Evolutionary conservation across 2,329 filamentous ascomycete species (phyloP).

Genomic region (Colletotrichum lupini): DNA sequence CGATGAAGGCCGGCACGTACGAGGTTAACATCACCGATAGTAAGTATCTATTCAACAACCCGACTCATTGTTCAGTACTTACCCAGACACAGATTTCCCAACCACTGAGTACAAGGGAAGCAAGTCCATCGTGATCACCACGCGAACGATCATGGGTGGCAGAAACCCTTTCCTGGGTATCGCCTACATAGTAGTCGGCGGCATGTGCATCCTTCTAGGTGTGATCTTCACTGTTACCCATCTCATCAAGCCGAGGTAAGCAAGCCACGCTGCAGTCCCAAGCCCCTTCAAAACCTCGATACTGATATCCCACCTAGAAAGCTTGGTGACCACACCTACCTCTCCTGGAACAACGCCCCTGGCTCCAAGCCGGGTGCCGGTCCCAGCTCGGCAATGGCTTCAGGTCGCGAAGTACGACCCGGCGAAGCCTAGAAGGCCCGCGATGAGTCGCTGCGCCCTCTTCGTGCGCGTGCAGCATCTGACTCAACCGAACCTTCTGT

Average conservation of each 20-base stretch:
- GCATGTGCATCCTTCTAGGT: constrained; percentile 90
- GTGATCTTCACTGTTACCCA: constrained; percentile 90
- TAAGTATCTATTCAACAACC: constrained; percentile 60
- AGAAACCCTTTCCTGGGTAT: constrained; percentile 97
- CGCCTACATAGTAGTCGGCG: constrained; percentile 93
- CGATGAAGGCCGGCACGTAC: constrained; percentile 79
- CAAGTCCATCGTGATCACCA: constrained; percentile 91
- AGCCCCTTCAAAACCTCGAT: background rate
- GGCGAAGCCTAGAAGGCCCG: constrained; percentile 53
- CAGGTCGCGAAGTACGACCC: constrained; percentile 66
- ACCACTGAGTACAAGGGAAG: constrained; percentile 83
- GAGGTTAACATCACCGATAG: constrained; percentile 80
- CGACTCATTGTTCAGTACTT: background rate
- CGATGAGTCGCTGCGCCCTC: constrained; percentile 38
- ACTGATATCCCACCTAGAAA: constrained; percentile 68
- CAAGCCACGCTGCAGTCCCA: constrained; percentile 5
- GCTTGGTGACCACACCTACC: constrained; percentile 96
- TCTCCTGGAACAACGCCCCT: constrained; percentile 86
- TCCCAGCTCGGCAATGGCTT: constrained; percentile 57
- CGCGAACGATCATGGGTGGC: constrained; percentile 91
- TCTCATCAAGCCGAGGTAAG: constrained; percentile 86
- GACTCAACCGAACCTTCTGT: constrained; percentile 9
- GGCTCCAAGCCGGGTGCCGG: constrained; percentile 53
- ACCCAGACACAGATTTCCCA: constrained; percentile 74
- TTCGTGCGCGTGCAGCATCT: constrained; percentile 21